Conservation (phyloP, 805 yeast genomes). For the Kodamaea sagamina region DNA sequence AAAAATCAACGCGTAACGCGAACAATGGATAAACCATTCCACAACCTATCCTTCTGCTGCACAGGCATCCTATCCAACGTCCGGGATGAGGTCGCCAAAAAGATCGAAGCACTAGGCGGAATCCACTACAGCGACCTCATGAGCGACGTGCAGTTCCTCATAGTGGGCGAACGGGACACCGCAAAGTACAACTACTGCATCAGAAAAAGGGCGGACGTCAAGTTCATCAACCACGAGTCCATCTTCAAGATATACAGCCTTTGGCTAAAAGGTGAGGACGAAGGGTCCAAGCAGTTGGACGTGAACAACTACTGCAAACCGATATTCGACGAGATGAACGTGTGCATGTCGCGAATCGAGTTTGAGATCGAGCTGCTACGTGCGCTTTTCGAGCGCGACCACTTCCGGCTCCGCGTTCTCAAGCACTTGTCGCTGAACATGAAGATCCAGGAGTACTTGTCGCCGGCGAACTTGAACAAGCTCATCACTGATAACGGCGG, state of each 20-base stretch:
- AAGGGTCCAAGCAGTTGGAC: slow-evolving; percentile 22
- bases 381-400: slow-evolving; percentile 20
- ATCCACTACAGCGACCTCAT: slow-evolving; percentile 55
- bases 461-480: slow-evolving; percentile 32
- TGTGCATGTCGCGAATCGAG: slow-evolving; percentile 47
- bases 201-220: slow-evolving; percentile 54
- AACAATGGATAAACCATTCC: slow-evolving; percentile 37
- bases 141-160: slow-evolving; percentile 58
- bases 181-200: slow-evolving; percentile 57
- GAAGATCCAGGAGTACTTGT: slow-evolving; percentile 22
- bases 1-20: not conserved
- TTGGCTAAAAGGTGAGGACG: slow-evolving; percentile 57
- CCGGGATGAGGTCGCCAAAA: slow-evolving; percentile 45
- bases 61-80: slow-evolving; percentile 49
- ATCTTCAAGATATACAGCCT: slow-evolving; percentile 45
- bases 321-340: slow-evolving; percentile 45
- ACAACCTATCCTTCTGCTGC: slow-evolving; percentile 55
- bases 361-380: slow-evolving; percentile 17
- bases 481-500: slow-evolving; percentile 51
- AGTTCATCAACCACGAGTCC: slow-evolving; percentile 51
- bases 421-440: slow-evolving; percentile 12
- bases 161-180: slow-evolving; percentile 60
- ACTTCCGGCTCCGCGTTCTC: slow-evolving; percentile 24
- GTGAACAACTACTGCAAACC: slow-evolving; percentile 34
- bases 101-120: slow-evolving; percentile 62